Evolutionary conservation across 345 rosid genomes (phyloP).

Genomic region (Cardiospermum halicacabum): DNA sequence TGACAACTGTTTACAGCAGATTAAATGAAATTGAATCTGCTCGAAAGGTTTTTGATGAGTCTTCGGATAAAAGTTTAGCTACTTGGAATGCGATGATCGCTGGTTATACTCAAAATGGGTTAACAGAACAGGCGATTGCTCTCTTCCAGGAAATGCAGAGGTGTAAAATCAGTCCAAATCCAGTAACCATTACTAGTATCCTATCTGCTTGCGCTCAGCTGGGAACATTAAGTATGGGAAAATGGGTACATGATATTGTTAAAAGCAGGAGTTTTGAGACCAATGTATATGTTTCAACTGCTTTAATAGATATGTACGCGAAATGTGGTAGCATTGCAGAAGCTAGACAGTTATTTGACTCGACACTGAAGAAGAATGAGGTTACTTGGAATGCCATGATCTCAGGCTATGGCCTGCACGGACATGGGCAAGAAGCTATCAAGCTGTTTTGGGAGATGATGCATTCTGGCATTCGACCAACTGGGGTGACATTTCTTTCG

Average conservation of each 20-base stretch:
- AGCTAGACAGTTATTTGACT: conserved; percentile 57
- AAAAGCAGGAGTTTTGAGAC: conserved; percentile 43
- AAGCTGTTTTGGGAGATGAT: conserved; percentile 51
- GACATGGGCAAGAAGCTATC: conserved; percentile 65
- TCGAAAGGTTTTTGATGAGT: conserved; percentile 44
- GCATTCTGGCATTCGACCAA: conserved; percentile 42
- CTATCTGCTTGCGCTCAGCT: conserved; percentile 82
- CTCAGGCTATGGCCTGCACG: conserved; percentile 80
- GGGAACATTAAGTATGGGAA: conserved; percentile 65
- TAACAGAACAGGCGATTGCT: conserved; percentile 56
- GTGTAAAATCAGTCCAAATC: conserved; percentile 47
- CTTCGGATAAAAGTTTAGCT: conserved; percentile 55
- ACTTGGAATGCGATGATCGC: conserved; percentile 88
- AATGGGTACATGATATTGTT: conserved; percentile 59
- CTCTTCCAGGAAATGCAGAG: conserved; percentile 64
- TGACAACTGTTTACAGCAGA: conserved; percentile 59
- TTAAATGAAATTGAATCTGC: conserved; percentile 58
- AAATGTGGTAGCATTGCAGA: conserved; percentile 72
- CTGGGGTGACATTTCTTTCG: conserved; percentile 66
- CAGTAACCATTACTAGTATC: conserved; percentile 60
- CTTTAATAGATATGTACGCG: conserved; percentile 77
- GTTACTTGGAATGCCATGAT: conserved; percentile 91
- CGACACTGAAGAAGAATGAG: conserved; percentile 53
- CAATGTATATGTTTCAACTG: conserved; percentile 66
- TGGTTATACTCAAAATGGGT: conserved; percentile 76